Conservation (phyloP, 768 basidiomycete species). For the Leucocoprinus sp. region DNA sequence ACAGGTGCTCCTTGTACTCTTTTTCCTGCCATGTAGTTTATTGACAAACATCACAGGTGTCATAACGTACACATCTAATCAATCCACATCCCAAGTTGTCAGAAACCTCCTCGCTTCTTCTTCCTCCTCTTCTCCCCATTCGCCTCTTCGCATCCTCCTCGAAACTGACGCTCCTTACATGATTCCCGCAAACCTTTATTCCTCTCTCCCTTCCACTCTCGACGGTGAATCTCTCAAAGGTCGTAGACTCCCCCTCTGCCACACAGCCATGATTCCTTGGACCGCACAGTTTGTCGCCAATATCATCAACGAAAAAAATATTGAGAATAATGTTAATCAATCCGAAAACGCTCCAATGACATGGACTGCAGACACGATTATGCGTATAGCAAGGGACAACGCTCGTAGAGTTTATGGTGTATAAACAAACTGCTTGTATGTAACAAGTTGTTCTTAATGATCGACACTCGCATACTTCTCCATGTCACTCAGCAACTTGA, state of each 20-base stretch:
- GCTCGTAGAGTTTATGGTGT: constrained; percentile 55
- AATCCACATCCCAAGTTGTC: constrained; percentile 63
- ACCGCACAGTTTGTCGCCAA: constrained; percentile 67
- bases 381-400: constrained; percentile 57
- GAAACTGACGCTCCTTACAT: constrained; percentile 89
- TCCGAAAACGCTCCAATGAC: too few species aligned
- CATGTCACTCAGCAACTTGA: too few species aligned
- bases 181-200: constrained; percentile 70
- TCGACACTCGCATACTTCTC: too few species aligned
- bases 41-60: constrained; percentile 43
- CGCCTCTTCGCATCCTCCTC: constrained; percentile 48
- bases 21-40: not conserved
- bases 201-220: constrained; percentile 29
- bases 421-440: constrained; percentile 15
- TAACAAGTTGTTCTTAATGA: too few species aligned
- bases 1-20: constrained; percentile 39
- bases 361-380: constrained; percentile 50
- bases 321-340: too few species aligned
- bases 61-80: constrained; percentile 70
- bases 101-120: constrained; percentile 34
- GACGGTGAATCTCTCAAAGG: constrained; percentile 32
- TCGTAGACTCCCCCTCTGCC: constrained; percentile 59
- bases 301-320: constrained; percentile 27
- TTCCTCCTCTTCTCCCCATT: too few species aligned
- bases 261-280: constrained; percentile 82